Percentiles rank a stretch among this genome's conserved stretches.
phyloP scores from a whole-genome alignment of 1,284 basidiomycete species.

The Ganoderma meredithae region DNA sequence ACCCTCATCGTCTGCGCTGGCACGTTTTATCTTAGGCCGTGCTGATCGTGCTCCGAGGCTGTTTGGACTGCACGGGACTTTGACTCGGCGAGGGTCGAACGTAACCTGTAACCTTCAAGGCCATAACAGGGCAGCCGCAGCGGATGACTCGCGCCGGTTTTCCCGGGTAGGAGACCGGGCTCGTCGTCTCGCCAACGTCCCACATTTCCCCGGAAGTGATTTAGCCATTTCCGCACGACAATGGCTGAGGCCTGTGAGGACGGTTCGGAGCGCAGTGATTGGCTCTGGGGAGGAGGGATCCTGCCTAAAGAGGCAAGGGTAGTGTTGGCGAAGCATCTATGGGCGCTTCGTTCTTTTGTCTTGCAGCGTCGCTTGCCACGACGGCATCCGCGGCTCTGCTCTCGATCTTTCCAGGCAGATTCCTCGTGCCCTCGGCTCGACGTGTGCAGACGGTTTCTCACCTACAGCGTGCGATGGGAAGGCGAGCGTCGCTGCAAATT shows the following conservation, averaged over 20 bases:
- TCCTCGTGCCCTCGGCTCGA: neutral
- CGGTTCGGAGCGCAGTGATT: constrained; percentile 12
- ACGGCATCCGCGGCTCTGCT: constrained; percentile 21
- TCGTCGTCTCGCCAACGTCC: neutral
- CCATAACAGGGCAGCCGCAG: neutral
- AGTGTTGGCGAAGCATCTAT: constrained; percentile 21
- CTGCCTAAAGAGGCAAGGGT: constrained; percentile 25
- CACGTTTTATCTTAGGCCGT: neutral
- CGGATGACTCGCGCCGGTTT: constrained; percentile 8
- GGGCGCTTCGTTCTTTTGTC: constrained; percentile 31
- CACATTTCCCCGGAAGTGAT: constrained; percentile 11
- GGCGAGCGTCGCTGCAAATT: constrained; percentile 17
- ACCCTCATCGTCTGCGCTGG: neutral
- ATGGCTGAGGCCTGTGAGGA: constrained; percentile 18
- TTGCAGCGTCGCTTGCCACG: constrained; percentile 25
- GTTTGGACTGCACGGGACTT: neutral
- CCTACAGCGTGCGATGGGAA: neutral
- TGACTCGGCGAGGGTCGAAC: neutral
- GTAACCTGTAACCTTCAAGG: neutral
- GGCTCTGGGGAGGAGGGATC: constrained; percentile 1
- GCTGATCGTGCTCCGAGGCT: constrained; percentile 3
- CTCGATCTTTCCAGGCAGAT: constrained; percentile 9
- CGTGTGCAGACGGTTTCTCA: neutral
- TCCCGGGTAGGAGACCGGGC: neutral
- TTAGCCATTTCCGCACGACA: constrained; percentile 21